Percentiles rank a stretch among this genome's conserved stretches.
phyloP scores from a whole-genome alignment of 805 yeast genomes.

The Candida maris region DNA sequence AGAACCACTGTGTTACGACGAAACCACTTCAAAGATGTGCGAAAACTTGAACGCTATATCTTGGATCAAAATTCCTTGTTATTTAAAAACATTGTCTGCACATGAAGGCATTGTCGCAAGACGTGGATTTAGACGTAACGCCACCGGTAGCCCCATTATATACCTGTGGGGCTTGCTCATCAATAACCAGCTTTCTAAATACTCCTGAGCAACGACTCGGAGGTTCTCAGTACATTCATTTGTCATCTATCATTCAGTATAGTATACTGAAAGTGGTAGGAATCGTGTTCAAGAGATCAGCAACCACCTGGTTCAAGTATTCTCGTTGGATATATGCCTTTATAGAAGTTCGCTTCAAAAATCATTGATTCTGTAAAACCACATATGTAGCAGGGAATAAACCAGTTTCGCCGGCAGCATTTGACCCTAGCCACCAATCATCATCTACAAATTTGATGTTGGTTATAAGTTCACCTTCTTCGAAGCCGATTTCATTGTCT shows the following conservation, averaged over 20 bases:
- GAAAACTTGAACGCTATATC: conserved; percentile 55
- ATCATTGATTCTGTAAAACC: conserved; percentile 27
- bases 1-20: conserved; percentile 24
- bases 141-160: conserved; percentile 48
- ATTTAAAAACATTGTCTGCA: conserved; percentile 69
- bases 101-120: conserved; percentile 87
- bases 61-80: conserved; percentile 78
- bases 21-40: conserved; percentile 34
- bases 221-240: too few relatives aligned
- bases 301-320: too few relatives aligned
- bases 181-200: conserved; percentile 12
- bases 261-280: too few relatives aligned
- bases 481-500: conserved; percentile 67
- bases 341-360: conserved; percentile 68
- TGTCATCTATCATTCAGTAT: too few relatives aligned
- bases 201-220: too few relatives aligned
- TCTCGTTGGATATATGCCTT: conserved; percentile 90
- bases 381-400: conserved; percentile 59
- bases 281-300: too few relatives aligned
- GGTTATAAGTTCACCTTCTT: conserved; percentile 63
- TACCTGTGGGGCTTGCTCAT: conserved; percentile 42
- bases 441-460: conserved; percentile 68
- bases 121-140: conserved; percentile 52
- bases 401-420: conserved; percentile 43
- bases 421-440: conserved; percentile 60